Conservation (phyloP, 805 yeast species). For the Suhomyces sp. region DNA sequence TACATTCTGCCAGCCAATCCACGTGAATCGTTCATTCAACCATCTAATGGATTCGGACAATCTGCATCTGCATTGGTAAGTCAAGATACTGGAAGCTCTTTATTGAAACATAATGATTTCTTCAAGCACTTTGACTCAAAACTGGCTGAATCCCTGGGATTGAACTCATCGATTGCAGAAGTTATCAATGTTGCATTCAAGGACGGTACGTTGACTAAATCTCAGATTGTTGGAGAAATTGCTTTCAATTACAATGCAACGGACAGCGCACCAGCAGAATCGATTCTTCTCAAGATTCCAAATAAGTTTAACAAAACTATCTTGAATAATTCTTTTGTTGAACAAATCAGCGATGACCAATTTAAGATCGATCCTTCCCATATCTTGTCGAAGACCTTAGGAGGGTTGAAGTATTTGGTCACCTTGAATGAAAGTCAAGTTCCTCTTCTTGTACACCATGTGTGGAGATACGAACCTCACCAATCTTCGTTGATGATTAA, state of each 20-base stretch:
- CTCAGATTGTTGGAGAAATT: conserved; percentile 79
- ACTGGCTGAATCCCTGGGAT: conserved; percentile 41
- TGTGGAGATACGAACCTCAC: conserved; percentile 84
- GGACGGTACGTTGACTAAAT: conserved; percentile 59
- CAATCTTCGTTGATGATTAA: conserved; percentile 86
- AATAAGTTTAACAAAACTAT: conserved; percentile 52
- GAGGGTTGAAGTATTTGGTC: conserved; percentile 75
- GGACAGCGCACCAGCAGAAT: conserved; percentile 17
- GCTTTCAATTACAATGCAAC: conserved; percentile 64
- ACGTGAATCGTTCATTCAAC: conserved; percentile 28
- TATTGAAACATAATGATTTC: conserved; percentile 50
- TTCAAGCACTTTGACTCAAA: conserved; percentile 32
- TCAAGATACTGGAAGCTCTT: conserved; percentile 43
- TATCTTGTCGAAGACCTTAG: conserved; percentile 64
- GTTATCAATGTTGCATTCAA: conserved; percentile 70
- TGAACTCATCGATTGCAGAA: conserved; percentile 86
- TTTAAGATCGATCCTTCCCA: conserved; percentile 49
- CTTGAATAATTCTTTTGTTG: conserved; percentile 37
- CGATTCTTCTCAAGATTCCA: conserved; percentile 40
- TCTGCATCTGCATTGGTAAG: conserved; percentile 22
- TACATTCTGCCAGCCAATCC: conserved; percentile 25
- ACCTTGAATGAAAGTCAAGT: conserved; percentile 44
- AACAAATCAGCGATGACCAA: conserved; percentile 24
- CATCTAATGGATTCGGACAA: conserved; percentile 5
- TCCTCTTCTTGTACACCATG: conserved; percentile 74